A percentile compares a stretch with the other conserved stretches of the same genome.
Conservation (phyloP, 2,329 filamentous ascomycete genomes). For the Penicillium sp. region DNA sequence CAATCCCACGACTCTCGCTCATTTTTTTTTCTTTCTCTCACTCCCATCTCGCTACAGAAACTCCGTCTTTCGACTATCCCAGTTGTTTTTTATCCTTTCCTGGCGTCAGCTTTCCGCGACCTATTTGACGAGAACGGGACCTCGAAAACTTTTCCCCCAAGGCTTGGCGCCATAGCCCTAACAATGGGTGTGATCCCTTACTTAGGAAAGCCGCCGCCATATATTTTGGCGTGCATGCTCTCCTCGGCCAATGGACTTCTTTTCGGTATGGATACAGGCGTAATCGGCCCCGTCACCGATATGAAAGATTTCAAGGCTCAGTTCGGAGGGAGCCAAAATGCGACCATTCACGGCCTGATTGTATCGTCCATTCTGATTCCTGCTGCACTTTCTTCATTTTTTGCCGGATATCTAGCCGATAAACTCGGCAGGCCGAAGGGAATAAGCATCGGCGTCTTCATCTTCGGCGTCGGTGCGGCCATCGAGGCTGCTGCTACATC, state of each 20-base stretch:
- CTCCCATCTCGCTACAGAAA: neutral
- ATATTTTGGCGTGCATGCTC: slow-evolving; percentile 21
- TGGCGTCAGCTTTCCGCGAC: neutral
- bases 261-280: slow-evolving; percentile 54
- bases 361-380: slow-evolving; percentile 65
- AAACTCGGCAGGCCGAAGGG: slow-evolving; percentile 55
- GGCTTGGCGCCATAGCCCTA: neutral
- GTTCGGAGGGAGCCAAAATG: slow-evolving; percentile 55
- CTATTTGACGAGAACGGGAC: neutral
- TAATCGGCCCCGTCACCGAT: slow-evolving; percentile 63
- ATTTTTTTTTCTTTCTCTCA: neutral
- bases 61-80: neutral
- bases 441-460: slow-evolving; percentile 55
- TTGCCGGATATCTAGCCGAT: slow-evolving; percentile 60
- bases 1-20: neutral
- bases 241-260: slow-evolving; percentile 25
- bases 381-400: slow-evolving; percentile 61
- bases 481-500: slow-evolving; percentile 55
- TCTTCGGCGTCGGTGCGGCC: slow-evolving; percentile 59
- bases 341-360: slow-evolving; percentile 60
- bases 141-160: neutral
- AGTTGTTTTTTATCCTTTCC: neutral
- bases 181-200: neutral
- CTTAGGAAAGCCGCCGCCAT: slow-evolving; percentile 14
- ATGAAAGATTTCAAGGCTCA: slow-evolving; percentile 58